These are phyloP conservation scores for Aaosphaeria pasadenensis DNA, from an alignment of 2,329 filamentous ascomycete species.

Conservation along the genomic window DNA sequence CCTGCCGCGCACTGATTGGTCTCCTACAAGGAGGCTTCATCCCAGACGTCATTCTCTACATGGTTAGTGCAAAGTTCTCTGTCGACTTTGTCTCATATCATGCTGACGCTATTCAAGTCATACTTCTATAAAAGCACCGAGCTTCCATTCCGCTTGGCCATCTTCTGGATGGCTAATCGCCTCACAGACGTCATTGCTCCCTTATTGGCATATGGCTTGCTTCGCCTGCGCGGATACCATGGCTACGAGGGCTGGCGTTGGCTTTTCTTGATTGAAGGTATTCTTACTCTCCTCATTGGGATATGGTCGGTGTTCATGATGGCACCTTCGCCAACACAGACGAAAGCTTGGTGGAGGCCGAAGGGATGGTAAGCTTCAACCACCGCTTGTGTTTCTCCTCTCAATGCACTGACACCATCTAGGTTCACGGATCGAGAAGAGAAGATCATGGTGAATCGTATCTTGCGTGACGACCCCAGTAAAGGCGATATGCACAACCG, in stretches of 20 bases:
- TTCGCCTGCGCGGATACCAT: slow-evolving; percentile 37
- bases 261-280: slow-evolving; percentile 51
- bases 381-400: too few relatives aligned
- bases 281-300: slow-evolving; percentile 54
- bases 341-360: slow-evolving; percentile 53
- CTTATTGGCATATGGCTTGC: slow-evolving; percentile 36
- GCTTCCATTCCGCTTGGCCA: slow-evolving; percentile 38
- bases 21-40: slow-evolving; percentile 50
- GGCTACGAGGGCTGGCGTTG: slow-evolving; percentile 42
- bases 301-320: slow-evolving; percentile 55
- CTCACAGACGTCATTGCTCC: slow-evolving; percentile 29
- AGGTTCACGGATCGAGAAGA: slow-evolving; percentile 57
- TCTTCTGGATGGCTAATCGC: slow-evolving; percentile 39
- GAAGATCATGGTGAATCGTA: slow-evolving; percentile 60
- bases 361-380: slow-evolving; percentile 49
- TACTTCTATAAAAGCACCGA: slow-evolving; percentile 49
- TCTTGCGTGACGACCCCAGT: slow-evolving; percentile 56
- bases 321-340: slow-evolving; percentile 48
- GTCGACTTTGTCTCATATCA: neutral
- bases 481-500: slow-evolving; percentile 54
- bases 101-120: slow-evolving; percentile 19
- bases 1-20: slow-evolving; percentile 36
- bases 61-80: slow-evolving; percentile 27
- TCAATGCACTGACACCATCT: too few relatives aligned
- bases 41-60: slow-evolving; percentile 60